These are phyloP conservation scores for Arachis monticola DNA, from an alignment of 331 rosid genomes.

Conservation along the genomic window DNA sequence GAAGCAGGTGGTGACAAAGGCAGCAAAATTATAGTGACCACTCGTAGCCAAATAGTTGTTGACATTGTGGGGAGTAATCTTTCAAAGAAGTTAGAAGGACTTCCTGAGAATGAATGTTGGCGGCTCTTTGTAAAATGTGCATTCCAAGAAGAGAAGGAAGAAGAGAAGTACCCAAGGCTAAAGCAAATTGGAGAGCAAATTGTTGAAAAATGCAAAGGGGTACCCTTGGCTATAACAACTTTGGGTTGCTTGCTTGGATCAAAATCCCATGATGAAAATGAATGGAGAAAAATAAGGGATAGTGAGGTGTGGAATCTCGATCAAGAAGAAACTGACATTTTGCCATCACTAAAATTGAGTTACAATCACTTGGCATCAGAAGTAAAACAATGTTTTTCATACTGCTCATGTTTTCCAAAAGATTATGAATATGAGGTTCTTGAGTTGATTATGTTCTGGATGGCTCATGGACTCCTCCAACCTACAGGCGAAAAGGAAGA, in stretches of 20 bases:
- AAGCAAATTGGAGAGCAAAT: constrained; percentile 32
- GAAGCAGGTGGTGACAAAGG: not conserved
- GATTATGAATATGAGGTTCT: not conserved
- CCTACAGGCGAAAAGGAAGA: not conserved
- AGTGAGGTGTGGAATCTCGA: constrained; percentile 35
- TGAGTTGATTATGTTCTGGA: constrained; percentile 33
- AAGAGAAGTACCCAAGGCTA: constrained; percentile 27
- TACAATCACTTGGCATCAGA: constrained; percentile 38
- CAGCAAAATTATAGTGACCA: constrained; percentile 39
- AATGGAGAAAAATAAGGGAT: constrained; percentile 41
- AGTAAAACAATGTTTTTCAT: constrained; percentile 39
- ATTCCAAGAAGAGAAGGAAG: constrained; percentile 31
- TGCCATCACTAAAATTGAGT: constrained; percentile 34
- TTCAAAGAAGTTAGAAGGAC: not conserved
- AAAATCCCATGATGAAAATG: not conserved
- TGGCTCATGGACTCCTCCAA: constrained; percentile 44
- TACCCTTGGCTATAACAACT: constrained; percentile 44
- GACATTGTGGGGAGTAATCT: not conserved
- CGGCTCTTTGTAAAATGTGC: constrained; percentile 35
- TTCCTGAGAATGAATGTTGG: constrained; percentile 12
- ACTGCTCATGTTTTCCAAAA: constrained; percentile 32
- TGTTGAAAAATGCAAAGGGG: constrained; percentile 41
- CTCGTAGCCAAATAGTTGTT: constrained; percentile 26
- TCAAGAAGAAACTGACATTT: constrained; percentile 7
- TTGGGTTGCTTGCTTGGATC: constrained; percentile 39